Evolutionary conservation across 495 filamentous ascomycete species (phyloP).

Genomic region (Penicillium macrosclerotiorum): DNA sequence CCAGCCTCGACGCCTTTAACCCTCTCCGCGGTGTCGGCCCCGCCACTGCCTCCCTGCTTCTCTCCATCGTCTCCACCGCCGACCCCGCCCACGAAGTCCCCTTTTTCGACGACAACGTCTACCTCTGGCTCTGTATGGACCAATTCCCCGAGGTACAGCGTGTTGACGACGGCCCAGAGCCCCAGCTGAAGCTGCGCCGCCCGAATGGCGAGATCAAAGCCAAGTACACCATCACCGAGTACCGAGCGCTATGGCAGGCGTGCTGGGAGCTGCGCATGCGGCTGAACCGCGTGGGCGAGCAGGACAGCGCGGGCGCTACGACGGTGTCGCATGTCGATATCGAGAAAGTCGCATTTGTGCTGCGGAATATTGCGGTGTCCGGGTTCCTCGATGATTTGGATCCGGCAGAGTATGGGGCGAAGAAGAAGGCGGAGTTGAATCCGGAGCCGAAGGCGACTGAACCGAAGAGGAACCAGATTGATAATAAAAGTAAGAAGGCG

Average conservation of each 20-base stretch:
- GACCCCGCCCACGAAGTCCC: slow-evolving; percentile 43
- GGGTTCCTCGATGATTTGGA: slow-evolving; percentile 12
- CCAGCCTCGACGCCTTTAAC: slow-evolving; percentile 46
- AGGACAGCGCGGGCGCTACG: neutral
- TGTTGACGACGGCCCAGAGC: slow-evolving; percentile 6
- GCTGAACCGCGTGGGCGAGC: slow-evolving; percentile 27
- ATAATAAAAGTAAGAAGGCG: slow-evolving; percentile 1
- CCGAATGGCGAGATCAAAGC: slow-evolving; percentile 47
- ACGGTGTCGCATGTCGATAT: slow-evolving; percentile 54
- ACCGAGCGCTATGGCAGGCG: slow-evolving; percentile 48
- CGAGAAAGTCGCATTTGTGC: slow-evolving; percentile 67
- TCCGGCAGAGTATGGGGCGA: neutral
- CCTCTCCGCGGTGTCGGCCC: slow-evolving; percentile 66
- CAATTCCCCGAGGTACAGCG: slow-evolving; percentile 12
- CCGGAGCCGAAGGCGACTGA: neutral
- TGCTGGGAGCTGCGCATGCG: slow-evolving; percentile 44
- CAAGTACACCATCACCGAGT: slow-evolving; percentile 67
- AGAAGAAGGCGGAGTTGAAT: neutral
- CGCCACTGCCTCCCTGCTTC: slow-evolving; percentile 69
- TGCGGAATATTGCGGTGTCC: slow-evolving; percentile 33
- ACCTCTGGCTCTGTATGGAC: slow-evolving; percentile 58
- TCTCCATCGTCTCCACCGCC: slow-evolving; percentile 49
- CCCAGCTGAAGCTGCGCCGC: slow-evolving; percentile 24
- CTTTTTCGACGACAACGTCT: slow-evolving; percentile 78
- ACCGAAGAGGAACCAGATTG: no score